Evolutionary conservation across 78 protist species (phyloP), one percentile per base, ranked within the genome.

Genomic region (Corallochytrium limacisporum): DNA sequence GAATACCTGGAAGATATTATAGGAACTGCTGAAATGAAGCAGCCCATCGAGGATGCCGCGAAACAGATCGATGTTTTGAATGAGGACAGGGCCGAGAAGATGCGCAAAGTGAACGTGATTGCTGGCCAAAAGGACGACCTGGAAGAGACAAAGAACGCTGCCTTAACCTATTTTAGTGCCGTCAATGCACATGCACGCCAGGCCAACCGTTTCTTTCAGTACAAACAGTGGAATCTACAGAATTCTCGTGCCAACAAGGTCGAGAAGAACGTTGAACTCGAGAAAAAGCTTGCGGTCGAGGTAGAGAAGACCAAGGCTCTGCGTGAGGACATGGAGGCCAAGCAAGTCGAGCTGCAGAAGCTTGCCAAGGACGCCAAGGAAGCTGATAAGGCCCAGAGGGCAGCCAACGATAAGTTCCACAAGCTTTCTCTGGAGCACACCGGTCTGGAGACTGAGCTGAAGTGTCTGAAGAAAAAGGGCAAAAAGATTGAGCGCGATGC

Each of bases 1-100:
- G 99, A 96, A 68, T 98, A 94, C 82, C 69, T 98, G 18, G 99
- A 98, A 59, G 99, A 94, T 57, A 88, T 98, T 53, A 91, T 98
- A 54, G 99, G 99, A 12, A 60, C 95, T 5, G 56, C 59, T 38
- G 40, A 18, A 22, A 84, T 49, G 62, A 55, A 81, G 8, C 75
- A 59, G 31, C 73, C 37, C 24, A 96, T 96, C 72, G 78, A 75
- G 20, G 81, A 38, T 20, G 51, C 70, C 24, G 69, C 28, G 36
- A 35, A 1, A n/a, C 6, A 0, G 39, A 6, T 24, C 35, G 57
- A 13, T 18, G 36, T 84, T 4, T 53, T 78, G 15, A 79, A 76
- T 24, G 98, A 87, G 37, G 57, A 69, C 65, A 78, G 94, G 32
- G 42, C 62, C 1, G 56, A 50, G 55, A 36, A 63, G 60, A 36